phyloP scores from a whole-genome alignment of 2,329 filamentous ascomycete genomes.

The Didymosphaeria variabile region DNA sequence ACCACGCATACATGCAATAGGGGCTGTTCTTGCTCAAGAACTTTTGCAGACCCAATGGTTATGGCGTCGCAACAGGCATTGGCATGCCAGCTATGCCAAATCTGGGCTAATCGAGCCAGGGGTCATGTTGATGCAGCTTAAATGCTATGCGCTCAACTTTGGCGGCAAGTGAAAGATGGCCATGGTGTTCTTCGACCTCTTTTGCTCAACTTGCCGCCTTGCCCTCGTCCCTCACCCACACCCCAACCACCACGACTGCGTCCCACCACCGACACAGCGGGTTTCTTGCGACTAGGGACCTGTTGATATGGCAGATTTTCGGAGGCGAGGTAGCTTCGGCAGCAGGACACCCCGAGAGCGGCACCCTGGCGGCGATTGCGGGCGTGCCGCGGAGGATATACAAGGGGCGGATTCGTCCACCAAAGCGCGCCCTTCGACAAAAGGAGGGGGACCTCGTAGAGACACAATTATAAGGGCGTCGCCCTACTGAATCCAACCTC shows the following conservation, averaged over 20 bases:
- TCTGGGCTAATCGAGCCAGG: not conserved
- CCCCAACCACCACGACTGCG: not conserved
- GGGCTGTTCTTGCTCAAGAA: not conserved
- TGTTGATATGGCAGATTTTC: not conserved
- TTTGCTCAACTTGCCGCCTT: not conserved
- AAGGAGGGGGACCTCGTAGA: not conserved
- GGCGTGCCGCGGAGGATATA: not conserved
- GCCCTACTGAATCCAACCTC: not conserved
- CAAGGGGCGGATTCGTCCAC: too few relatives aligned
- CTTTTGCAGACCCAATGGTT: not conserved
- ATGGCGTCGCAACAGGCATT: not conserved
- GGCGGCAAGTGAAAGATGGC: not conserved
- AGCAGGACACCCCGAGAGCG: not conserved
- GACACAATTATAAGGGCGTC: not conserved
- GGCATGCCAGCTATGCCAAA: not conserved
- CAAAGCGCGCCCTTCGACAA: not conserved
- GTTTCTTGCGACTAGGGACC: not conserved
- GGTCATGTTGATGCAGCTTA: not conserved
- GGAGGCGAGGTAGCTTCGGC: not conserved
- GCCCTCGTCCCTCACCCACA: not conserved
- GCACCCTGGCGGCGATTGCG: not conserved
- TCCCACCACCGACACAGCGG: not conserved
- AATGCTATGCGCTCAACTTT: not conserved
- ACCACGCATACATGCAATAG: not conserved
- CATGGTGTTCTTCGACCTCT: not conserved